Percentiles rank a stretch among this genome's conserved stretches.
Evolutionary conservation across 306 rosid species (phyloP).

Genomic region (Pterocarpus macrocarpus): DNA sequence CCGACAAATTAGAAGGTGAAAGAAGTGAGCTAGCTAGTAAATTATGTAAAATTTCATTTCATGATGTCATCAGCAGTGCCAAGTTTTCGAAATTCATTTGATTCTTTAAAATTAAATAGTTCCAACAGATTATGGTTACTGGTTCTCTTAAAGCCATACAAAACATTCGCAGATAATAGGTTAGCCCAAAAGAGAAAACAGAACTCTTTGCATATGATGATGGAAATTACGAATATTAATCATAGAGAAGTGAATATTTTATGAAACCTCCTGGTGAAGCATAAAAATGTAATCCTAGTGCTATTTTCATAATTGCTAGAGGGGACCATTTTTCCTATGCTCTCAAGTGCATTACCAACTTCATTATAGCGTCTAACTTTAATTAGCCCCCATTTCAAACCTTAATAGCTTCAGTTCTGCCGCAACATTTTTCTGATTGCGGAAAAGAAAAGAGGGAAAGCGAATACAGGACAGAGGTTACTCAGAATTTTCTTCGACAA

Average conservation of each 20-base stretch:
- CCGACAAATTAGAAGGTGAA: background rate
- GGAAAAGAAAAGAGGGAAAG: constrained; percentile 9
- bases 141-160: too few species aligned
- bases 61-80: background rate
- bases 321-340: constrained; percentile 66
- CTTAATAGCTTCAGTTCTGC: constrained; percentile 48
- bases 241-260: constrained; percentile 41
- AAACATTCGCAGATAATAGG: too few species aligned
- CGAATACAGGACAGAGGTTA: background rate
- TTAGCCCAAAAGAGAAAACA: too few species aligned
- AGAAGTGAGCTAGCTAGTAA: background rate
- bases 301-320: constrained; percentile 53
- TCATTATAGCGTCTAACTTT: constrained; percentile 69
- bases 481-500: constrained; percentile 5
- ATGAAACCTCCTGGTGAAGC: constrained; percentile 42
- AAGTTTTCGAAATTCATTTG: background rate
- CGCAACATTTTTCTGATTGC: constrained; percentile 6
- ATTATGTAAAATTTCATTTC: background rate
- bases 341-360: constrained; percentile 65
- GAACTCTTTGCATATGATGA: constrained; percentile 15
- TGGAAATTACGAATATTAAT: constrained; percentile 42
- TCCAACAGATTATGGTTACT: background rate
- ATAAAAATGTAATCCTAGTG: constrained; percentile 51
- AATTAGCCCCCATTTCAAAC: constrained; percentile 50
- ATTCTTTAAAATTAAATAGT: background rate